Percentiles rank a stretch among this genome's conserved stretches.
Conservation (phyloP, 768 basidiomycete species). For the Boletus edulis region DNA sequence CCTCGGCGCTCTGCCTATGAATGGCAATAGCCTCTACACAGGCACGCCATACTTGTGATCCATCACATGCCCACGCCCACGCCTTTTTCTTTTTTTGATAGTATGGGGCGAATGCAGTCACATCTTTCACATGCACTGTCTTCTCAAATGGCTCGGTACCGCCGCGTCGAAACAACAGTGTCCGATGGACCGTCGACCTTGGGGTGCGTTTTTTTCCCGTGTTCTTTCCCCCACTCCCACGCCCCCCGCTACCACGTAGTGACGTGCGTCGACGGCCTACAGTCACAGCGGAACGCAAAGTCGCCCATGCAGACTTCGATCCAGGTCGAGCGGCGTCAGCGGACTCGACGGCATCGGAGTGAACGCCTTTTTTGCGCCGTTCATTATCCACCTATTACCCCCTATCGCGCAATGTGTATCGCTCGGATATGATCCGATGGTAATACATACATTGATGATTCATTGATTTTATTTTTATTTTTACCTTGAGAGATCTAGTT, state of each 20-base stretch:
- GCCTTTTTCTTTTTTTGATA: slow-evolving; percentile 29
- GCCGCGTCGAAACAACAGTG: slow-evolving; percentile 90
- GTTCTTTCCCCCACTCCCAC: no score
- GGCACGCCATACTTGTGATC: no score
- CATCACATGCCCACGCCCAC: no score
- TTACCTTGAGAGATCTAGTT: not conserved
- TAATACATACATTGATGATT: not conserved
- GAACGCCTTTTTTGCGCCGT: not conserved
- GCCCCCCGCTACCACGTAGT: no score
- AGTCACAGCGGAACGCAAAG: slow-evolving; percentile 55
- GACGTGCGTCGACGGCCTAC: no score
- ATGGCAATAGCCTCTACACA: no score
- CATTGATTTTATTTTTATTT: not conserved
- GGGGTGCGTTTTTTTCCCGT: slow-evolving; percentile 59
- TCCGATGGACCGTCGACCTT: slow-evolving; percentile 95
- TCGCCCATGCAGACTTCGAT: slow-evolving; percentile 19
- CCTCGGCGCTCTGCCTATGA: not conserved
- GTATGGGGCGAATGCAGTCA: slow-evolving; percentile 99
- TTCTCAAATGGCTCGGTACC: slow-evolving; percentile 94
- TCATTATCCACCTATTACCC: no score
- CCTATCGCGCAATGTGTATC: no score
- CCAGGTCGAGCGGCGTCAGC: no score
- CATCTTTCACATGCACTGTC: slow-evolving; percentile 98
- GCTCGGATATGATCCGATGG: not conserved
- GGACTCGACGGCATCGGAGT: not conserved